Evolutionary conservation across 106 monocot genomes (phyloP).

Genomic region (Phalaenopsis aphrodite): DNA sequence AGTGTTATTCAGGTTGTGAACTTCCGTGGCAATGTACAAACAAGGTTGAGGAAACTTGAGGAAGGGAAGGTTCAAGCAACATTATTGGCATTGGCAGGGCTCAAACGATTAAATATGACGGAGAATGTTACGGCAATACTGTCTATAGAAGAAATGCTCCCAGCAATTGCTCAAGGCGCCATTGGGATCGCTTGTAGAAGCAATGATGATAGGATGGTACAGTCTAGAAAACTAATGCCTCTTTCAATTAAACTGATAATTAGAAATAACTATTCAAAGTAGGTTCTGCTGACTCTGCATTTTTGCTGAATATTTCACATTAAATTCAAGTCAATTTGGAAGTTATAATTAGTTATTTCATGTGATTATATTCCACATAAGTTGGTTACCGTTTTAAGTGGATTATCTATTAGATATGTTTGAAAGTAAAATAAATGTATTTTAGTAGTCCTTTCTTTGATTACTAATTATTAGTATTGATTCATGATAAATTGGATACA

Average conservation of each 20-base stretch:
- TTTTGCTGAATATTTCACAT: neutral
- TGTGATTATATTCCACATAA: neutral
- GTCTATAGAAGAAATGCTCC: slow-evolving; percentile 93
- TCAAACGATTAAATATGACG: slow-evolving; percentile 80
- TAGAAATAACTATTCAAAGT: neutral
- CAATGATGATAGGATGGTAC: slow-evolving; percentile 89
- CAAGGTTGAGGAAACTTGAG: slow-evolving; percentile 73
- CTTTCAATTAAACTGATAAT: neutral
- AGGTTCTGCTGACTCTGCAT: neutral
- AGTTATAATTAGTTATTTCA: neutral
- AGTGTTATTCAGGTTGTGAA: slow-evolving; percentile 67
- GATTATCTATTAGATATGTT: neutral
- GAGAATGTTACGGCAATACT: slow-evolving; percentile 80
- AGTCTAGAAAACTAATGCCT: neutral
- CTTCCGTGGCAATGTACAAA: slow-evolving; percentile 98
- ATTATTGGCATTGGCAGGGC: slow-evolving; percentile 83
- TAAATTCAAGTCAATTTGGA: neutral
- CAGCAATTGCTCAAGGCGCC: slow-evolving; percentile 97
- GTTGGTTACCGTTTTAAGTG: neutral
- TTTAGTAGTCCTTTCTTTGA: too few species aligned
- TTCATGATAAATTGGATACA: neutral
- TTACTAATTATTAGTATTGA: too few species aligned
- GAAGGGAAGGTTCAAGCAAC: slow-evolving; percentile 93
- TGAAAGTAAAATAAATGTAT: neutral
- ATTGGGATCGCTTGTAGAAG: slow-evolving; percentile 98